Evolutionary conservation across 306 rosid species (phyloP).

Genomic region (Comarum palustre): DNA sequence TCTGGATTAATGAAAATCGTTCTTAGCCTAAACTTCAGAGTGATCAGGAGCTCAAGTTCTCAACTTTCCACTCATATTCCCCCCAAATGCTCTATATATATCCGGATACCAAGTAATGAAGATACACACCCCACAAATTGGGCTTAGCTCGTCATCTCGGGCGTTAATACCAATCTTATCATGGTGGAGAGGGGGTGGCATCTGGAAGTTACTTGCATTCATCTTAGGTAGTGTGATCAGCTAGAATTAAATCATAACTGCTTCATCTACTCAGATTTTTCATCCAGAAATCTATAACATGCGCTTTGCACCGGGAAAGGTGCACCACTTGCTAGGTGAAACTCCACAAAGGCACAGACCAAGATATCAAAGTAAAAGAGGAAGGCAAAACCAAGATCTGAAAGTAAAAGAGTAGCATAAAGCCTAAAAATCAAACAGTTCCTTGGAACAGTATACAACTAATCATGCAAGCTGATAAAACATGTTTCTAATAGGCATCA

Average conservation of each 20-base stretch:
- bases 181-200: too few species aligned
- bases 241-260: not conserved
- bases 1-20: too few species aligned
- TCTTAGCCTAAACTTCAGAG: too few species aligned
- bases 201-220: too few species aligned
- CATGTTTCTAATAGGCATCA: not conserved
- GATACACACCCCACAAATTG: too few species aligned
- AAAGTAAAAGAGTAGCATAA: conserved; percentile 28
- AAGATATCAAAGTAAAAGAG: conserved; percentile 54
- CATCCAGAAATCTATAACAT: conserved; percentile 50
- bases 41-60: too few species aligned
- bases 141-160: too few species aligned
- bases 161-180: too few species aligned
- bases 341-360: conserved; percentile 30
- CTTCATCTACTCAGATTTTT: not conserved
- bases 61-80: too few species aligned
- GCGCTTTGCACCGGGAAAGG: conserved; percentile 68
- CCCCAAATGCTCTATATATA: too few species aligned
- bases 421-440: conserved; percentile 74
- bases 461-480: not conserved
- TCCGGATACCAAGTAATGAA: too few species aligned
- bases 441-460: conserved; percentile 50
- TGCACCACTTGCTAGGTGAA: conserved; percentile 65
- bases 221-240: too few species aligned
- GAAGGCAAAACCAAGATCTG: conserved; percentile 48